Base-by-base conservation (phyloP, 1,284 basidiomycete species). In the Fomitopsis schrenkii region DNA sequence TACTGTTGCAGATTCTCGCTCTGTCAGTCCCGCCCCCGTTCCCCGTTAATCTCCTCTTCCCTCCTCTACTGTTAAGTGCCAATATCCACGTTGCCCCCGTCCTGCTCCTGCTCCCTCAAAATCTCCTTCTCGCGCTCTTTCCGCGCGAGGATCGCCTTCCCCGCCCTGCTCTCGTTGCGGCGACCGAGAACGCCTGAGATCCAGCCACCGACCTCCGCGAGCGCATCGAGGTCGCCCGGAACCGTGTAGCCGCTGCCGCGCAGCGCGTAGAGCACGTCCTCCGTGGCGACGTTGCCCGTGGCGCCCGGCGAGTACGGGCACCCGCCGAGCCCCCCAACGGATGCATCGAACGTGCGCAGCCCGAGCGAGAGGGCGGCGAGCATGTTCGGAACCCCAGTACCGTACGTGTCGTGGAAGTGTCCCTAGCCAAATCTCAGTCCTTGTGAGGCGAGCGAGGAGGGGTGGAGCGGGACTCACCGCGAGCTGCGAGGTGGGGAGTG, bases 271-370 rank as follows among this genome's bases (percentile, higher is more conserved):
- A 97, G 80, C 0, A 97, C 86, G 67, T 95, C 94, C 71, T 97
- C 95, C 0, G 94, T 96, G 0, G 93, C 89, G 30, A 95, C 91
- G 68, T 96, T 96, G n/a, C 94, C 94, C 0, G 93, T 95, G 5
- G 95, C 94, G 1, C 95, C 95, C 0, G 96, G 96, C 0, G 94
- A 95, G 75, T 95, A 98, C 1, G 96, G 95, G 70, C 96, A 98
- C 14, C 95, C 95, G 2, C 96, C 96, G 0, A 98, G 83, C 0
- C 95, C 95, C 5, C 88, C 93, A 5, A 97, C 85, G 1, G 91
- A 90, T 6, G 88, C 78, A 70, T 92, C 87, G 57, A 90, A 80
- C 19, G 87, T 86, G 53, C 89, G 81, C 30, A 96, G 77, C 9
- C 88, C 89, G 60, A 82, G 75, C 5, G 79, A 73, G 14, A 93